phyloP scores from a whole-genome alignment of 1,284 basidiomycete genomes.

The Coniophora puteana region DNA sequence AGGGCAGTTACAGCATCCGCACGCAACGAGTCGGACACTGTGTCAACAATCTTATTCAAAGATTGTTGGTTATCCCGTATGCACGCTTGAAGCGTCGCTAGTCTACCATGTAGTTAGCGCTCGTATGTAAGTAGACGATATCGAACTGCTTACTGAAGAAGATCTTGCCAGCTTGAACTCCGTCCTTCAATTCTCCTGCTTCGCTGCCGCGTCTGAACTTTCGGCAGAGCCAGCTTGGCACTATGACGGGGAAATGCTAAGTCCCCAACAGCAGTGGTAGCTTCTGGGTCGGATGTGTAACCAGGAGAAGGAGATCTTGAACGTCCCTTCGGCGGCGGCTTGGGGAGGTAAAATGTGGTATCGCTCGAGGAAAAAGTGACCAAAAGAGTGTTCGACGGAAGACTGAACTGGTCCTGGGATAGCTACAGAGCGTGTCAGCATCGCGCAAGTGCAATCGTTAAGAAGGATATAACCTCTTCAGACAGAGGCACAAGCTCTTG shows the following conservation, averaged over 20 bases:
- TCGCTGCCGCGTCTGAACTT: slow-evolving; percentile 9
- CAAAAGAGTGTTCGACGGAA: slow-evolving; percentile 74
- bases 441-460: slow-evolving; percentile 33
- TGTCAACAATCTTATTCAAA: slow-evolving; percentile 53
- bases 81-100: slow-evolving; percentile 66
- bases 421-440: too few relatives aligned
- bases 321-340: slow-evolving; percentile 27
- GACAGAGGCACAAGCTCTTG: slow-evolving; percentile 57
- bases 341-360: slow-evolving; percentile 54
- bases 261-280: too few relatives aligned
- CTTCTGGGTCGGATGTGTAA: slow-evolving; percentile 71
- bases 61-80: slow-evolving; percentile 66
- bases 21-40: slow-evolving; percentile 29
- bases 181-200: slow-evolving; percentile 18
- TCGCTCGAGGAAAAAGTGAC: slow-evolving; percentile 59
- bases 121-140: slow-evolving; percentile 2
- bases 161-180: slow-evolving; percentile 63
- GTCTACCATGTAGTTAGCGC: slow-evolving; percentile 34
- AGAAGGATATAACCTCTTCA: slow-evolving; percentile 35
- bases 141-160: slow-evolving; percentile 56
- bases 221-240: slow-evolving; percentile 8
- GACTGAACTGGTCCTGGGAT: slow-evolving; percentile 41
- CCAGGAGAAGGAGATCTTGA: slow-evolving; percentile 52
- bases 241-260: slow-evolving; percentile 34
- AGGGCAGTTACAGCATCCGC: slow-evolving; percentile 39